A percentile compares a stretch with the other conserved stretches of the same genome.
phyloP scores from a whole-genome alignment of 1,284 basidiomycete species.

The Termitomyces sp. region DNA sequence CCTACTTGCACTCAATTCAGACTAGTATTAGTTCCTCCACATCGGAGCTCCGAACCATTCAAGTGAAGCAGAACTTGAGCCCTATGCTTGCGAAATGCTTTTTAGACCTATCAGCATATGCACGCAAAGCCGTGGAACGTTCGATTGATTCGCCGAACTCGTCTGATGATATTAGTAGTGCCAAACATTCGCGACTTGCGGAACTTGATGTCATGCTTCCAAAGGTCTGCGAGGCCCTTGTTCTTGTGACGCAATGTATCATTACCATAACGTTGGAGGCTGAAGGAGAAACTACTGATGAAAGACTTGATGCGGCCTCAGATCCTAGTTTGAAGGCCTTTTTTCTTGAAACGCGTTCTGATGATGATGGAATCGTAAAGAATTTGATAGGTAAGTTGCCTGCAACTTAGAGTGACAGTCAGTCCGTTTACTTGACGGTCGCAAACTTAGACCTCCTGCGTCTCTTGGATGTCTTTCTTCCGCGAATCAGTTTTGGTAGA shows the following conservation, averaged over 20 bases:
- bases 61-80: constrained; percentile 38
- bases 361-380: constrained; percentile 47
- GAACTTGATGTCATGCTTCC: constrained; percentile 63
- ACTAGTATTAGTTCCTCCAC: constrained; percentile 20
- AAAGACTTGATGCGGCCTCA: constrained; percentile 15
- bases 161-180: constrained; percentile 8
- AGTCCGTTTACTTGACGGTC: constrained; percentile 11
- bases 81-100: constrained; percentile 50
- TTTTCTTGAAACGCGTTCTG: constrained; percentile 38
- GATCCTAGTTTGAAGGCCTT: constrained; percentile 30
- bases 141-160: constrained; percentile 34
- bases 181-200: constrained; percentile 19
- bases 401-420: constrained; percentile 4
- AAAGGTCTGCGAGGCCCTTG: constrained; percentile 74
- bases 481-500: constrained; percentile 72
- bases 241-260: constrained; percentile 74
- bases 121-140: constrained; percentile 44
- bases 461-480: constrained; percentile 68
- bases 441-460: constrained; percentile 55
- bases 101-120: constrained; percentile 48
- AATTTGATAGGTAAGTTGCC: constrained; percentile 49
- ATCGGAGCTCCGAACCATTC: constrained; percentile 25
- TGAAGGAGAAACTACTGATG: constrained; percentile 30
- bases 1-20: constrained; percentile 57
- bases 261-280: constrained; percentile 58